Conservation (phyloP, 257 asterid species). For the Ilex asprella region DNA sequence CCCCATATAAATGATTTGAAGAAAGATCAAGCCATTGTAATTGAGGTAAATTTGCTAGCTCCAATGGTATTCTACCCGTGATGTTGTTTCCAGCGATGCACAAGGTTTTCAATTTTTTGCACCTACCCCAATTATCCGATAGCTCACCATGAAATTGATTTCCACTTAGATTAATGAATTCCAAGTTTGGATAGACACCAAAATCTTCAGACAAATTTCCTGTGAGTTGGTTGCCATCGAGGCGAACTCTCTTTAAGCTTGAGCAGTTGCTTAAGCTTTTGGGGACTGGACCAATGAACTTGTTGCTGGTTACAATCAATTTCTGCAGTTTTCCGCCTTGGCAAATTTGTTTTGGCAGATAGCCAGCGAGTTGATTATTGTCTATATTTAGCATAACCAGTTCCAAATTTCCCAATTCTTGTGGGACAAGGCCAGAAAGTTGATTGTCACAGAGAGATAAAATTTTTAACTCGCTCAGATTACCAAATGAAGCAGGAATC, state of each 20-base stretch:
- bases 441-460: conserved; percentile 2
- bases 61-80: conserved; percentile 3
- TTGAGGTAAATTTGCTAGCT: conserved; percentile 2
- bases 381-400: conserved; percentile 3
- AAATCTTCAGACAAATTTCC: neutral
- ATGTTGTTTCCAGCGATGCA: neutral
- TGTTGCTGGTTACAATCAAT: conserved; percentile 6
- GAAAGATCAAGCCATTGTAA: neutral
- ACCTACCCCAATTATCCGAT: neutral
- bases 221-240: neutral
- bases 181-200: neutral
- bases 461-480: neutral
- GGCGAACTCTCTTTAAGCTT: neutral
- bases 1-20: neutral
- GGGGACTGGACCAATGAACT: conserved; percentile 12
- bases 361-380: conserved; percentile 9
- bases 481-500: neutral
- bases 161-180: neutral
- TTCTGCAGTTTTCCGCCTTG: neutral
- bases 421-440: conserved; percentile 20
- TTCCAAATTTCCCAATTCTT: conserved; percentile 10
- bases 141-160: conserved; percentile 15
- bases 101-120: neutral
- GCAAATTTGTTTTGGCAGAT: conserved; percentile 7
- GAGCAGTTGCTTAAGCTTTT: conserved; percentile 4